Percentiles rank a stretch among this genome's conserved stretches.
Conservation (phyloP, 768 basidiomycete genomes). For the Suillus paluster region DNA sequence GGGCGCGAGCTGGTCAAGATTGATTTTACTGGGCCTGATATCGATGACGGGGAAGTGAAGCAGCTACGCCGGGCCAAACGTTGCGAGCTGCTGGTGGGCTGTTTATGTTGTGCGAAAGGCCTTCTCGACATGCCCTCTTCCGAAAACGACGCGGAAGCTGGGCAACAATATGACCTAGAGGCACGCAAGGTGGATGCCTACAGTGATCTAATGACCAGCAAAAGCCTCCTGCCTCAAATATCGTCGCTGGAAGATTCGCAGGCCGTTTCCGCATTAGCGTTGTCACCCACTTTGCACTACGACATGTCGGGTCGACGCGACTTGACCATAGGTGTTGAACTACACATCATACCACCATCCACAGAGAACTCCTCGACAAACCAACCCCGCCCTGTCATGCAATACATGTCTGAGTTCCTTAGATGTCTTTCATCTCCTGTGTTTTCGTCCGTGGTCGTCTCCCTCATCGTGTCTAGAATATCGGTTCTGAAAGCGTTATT, state of each 20-base stretch:
- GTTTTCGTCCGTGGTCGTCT: conserved; percentile 55
- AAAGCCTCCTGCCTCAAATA: background rate
- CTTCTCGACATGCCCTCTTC: background rate
- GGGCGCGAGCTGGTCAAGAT: background rate
- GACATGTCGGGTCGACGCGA: background rate
- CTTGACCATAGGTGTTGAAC: background rate
- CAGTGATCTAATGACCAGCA: background rate
- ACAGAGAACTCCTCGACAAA: background rate
- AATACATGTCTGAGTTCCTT: conserved; percentile 26
- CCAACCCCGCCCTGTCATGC: background rate
- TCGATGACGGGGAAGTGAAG: background rate
- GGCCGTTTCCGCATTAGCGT: background rate
- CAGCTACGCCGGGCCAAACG: background rate
- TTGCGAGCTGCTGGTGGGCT: background rate
- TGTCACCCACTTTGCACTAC: conserved; percentile 13
- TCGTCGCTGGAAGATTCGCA: background rate
- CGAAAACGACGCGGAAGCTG: background rate
- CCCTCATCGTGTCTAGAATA: conserved; percentile 61
- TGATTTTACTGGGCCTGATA: background rate
- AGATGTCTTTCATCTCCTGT: conserved; percentile 48
- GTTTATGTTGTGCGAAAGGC: background rate
- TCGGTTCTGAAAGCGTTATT: conserved; percentile 65
- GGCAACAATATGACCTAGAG: background rate
- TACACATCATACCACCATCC: background rate
- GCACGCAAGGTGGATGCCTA: too few relatives aligned